Evolutionary conservation across 176 grass and related monocot genomes (phyloP).

Genomic region (Triticum urartu): DNA sequence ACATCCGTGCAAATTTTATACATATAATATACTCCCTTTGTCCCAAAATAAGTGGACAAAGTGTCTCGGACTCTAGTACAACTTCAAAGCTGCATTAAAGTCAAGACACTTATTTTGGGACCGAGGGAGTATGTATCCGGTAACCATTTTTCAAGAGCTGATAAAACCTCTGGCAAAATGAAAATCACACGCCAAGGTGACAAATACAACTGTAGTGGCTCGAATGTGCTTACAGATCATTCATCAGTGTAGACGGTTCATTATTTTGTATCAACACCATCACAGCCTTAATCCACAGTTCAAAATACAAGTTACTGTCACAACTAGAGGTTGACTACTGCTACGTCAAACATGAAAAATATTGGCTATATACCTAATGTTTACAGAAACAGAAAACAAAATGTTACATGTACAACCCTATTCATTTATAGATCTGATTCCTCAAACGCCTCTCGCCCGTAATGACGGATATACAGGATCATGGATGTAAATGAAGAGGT

Average conservation of each 20-base stretch:
- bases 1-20: no score
- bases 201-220: background rate
- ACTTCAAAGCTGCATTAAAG: no score
- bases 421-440: constrained; percentile 31
- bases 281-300: background rate
- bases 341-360: constrained; percentile 8
- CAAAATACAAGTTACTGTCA: background rate
- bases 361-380: constrained; percentile 22
- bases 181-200: background rate
- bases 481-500: constrained; percentile 17
- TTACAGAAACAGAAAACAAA: constrained; percentile 37
- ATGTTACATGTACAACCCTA: constrained; percentile 47
- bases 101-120: no score
- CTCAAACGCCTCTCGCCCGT: background rate
- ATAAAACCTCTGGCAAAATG: background rate
- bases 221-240: constrained; percentile 21
- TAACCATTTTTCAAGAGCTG: background rate
- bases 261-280: background rate
- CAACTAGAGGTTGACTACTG: background rate
- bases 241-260: background rate
- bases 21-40: no score
- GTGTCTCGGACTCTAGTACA: no score
- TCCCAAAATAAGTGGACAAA: no score
- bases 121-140: background rate
- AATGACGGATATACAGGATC: constrained; percentile 29